Base-by-base conservation (phyloP, 345 rosid species). In the Gossypium turneri region DNA sequence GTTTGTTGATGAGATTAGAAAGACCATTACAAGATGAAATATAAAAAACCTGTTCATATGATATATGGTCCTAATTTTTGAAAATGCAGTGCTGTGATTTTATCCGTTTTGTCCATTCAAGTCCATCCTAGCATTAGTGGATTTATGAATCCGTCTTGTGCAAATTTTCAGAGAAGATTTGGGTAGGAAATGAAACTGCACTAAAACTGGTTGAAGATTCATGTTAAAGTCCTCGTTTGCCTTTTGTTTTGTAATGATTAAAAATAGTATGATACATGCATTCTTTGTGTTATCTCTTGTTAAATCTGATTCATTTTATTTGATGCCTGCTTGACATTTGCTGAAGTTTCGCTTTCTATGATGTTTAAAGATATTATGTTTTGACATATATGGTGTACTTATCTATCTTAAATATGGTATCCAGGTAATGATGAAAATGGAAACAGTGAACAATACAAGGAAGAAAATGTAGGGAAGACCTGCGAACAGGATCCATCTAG, bases 381-480 rank as follows among this genome's bases (percentile, higher is more conserved):
- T 74, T 56, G 25, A 75, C 69, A 1, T 71, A 34, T 71, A 45
- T 70, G 41, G 58, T 61, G 59, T 48, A 17, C 67, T 64, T 57
- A 16, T n/a, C 10, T 57, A 38, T 79, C 63, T 74, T 45, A 51
- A 59, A 76, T 55, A 66, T 6, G 63, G 60, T 55, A 41, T 77
- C 79, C 67, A 85, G 89, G 79, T 71, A 81, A 79, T 67, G 53
- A 19, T 72, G 84, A 78, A 78, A 78, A 52, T 76, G 81, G 34
- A 63, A 85, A 74, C 66, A 75, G 61, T 72, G 79, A 79, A 73
- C 77, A 83, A 66, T 78, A 43, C 73, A 61, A 77, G 66, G 84
- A 85, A 76, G 85, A 87, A 80, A 53, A 66, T 61, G 59, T 67
- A 29, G 72, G 74, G 67, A 77, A 77, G 78, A 76, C 71, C 70